Percentiles rank a stretch among this genome's conserved stretches.
These are phyloP conservation scores for Geotrichum cucujoidarum DNA, from an alignment of 1,139 yeast genomes.

Conservation along the genomic window DNA sequence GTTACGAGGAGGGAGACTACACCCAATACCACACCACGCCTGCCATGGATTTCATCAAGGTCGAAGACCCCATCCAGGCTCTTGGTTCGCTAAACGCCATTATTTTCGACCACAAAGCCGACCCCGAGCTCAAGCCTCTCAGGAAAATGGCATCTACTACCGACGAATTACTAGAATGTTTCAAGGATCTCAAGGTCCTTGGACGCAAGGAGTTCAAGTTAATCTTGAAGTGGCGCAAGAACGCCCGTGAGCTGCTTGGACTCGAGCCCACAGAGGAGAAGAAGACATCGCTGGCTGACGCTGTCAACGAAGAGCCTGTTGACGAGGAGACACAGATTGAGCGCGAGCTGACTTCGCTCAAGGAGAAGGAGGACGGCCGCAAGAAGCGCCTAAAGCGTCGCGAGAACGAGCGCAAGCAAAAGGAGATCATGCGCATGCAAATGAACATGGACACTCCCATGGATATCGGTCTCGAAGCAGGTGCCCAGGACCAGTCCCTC, in stretches of 20 bases:
- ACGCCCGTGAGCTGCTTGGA: slow-evolving; percentile 74
- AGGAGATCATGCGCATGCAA: slow-evolving; percentile 86
- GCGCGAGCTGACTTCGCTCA: slow-evolving; percentile 69
- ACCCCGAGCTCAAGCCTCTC: slow-evolving; percentile 67
- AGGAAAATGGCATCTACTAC: slow-evolving; percentile 71
- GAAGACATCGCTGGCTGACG: slow-evolving; percentile 36
- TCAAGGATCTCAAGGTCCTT: slow-evolving; percentile 85
- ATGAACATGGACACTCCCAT: slow-evolving; percentile 93
- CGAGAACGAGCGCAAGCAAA: slow-evolving; percentile 77
- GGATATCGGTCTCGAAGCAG: slow-evolving; percentile 92
- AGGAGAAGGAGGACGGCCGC: slow-evolving; percentile 64
- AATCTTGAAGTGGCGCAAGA: slow-evolving; percentile 81
- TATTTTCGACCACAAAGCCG: slow-evolving; percentile 50
- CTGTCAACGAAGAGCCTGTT: slow-evolving; percentile 50
- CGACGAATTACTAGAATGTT: slow-evolving; percentile 70
- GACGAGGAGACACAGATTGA: slow-evolving; percentile 90
- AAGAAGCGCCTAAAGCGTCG: slow-evolving; percentile 75
- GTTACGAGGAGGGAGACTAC: slow-evolving; percentile 94
- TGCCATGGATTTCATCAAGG: slow-evolving; percentile 70
- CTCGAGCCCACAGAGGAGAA: slow-evolving; percentile 46
- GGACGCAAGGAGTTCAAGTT: slow-evolving; percentile 90
- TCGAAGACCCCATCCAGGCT: slow-evolving; percentile 78
- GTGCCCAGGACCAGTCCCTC: slow-evolving; percentile 75
- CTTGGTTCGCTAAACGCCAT: slow-evolving; percentile 55
- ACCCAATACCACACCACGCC: slow-evolving; percentile 68